Evolutionary conservation across 306 rosid genomes (phyloP), one percentile per base, ranked within the genome.

Genomic region (Casuarina glauca): DNA sequence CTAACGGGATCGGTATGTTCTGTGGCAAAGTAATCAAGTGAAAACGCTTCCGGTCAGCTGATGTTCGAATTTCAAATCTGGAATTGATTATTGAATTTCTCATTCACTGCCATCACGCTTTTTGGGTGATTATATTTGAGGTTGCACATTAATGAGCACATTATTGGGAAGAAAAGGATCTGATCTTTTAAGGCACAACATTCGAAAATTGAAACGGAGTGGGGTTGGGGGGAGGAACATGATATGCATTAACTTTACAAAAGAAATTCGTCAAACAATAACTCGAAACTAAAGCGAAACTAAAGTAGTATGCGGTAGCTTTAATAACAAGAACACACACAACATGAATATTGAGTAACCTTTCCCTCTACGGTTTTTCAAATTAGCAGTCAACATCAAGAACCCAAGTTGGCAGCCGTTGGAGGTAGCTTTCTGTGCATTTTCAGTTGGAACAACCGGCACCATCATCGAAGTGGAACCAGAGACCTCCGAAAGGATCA

Each of bases 391-490:
- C 88, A 76, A 76, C 82, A 78, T 74, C 81, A 75, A 26, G 38
- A 9, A 55, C n/a, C 1, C 69, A 69, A 55, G 48, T 51, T 77
- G 80, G n/a, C 44, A 74, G 76, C 67, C 52, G 84, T 85, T 90
- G 82, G 75, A 72, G 68, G 78, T 76, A 75, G 60, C 74, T 74
- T 69, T 77, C 84, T 52, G 55, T 64, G 72, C 17, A 52, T 74
- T 67, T 81, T 89, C 78, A 51, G 83, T 87, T 84, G 69, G 76
- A 89, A 88, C 93, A 77, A 89, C 93, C 85, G 55, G 79, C 79
- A 84, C 76, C 60, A 80, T 75, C 26, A 72, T 39, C 13, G 62
- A 53, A 71, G 15, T 62, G 78, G 71, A 77, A 79, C 50, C 8
- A 26, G 20, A 6, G 75, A 63, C 60, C 67, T 72, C 70, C 74